phyloP scores from a whole-genome alignment of 1,284 basidiomycete species.

The Boletus smithii region DNA sequence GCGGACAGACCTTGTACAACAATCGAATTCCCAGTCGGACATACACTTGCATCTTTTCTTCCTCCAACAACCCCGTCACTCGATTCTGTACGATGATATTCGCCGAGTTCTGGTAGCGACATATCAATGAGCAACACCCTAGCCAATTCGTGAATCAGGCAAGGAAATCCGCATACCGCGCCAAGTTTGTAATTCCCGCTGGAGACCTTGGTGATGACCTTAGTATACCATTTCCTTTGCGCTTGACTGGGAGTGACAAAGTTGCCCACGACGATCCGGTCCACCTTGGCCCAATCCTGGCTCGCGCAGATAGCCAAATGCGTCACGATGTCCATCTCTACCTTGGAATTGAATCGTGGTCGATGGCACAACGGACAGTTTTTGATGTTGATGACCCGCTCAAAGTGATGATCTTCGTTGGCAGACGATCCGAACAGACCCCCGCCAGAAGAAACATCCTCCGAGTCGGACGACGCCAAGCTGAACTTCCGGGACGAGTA shows the following conservation, averaged over 20 bases:
- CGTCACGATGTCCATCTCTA: slow-evolving; percentile 90
- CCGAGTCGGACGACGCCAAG: slow-evolving; percentile 43
- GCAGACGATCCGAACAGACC: slow-evolving; percentile 3
- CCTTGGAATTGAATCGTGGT: slow-evolving; percentile 78
- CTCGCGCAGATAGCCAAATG: slow-evolving; percentile 93
- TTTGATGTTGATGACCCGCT: slow-evolving; percentile 93
- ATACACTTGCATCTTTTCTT: slow-evolving; percentile 98
- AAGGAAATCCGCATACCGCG: slow-evolving; percentile 53
- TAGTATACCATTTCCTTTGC: slow-evolving; percentile 95
- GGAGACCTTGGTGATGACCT: slow-evolving; percentile 81
- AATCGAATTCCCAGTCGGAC: slow-evolving; percentile 90
- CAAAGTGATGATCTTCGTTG: slow-evolving; percentile 51
- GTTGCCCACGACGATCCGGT: slow-evolving; percentile 88
- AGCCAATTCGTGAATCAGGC: neutral
- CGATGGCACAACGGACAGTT: slow-evolving; percentile 93
- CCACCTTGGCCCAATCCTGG: slow-evolving; percentile 87
- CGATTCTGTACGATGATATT: slow-evolving; percentile 97
- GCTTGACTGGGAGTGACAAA: slow-evolving; percentile 96
- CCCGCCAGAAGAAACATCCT: slow-evolving; percentile 34
- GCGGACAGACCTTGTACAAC: slow-evolving; percentile 71
- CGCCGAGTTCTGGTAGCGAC: slow-evolving; percentile 71
- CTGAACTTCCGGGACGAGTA: slow-evolving; percentile 32
- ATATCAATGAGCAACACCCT: neutral
- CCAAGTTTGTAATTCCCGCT: slow-evolving; percentile 87
- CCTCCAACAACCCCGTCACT: slow-evolving; percentile 85